Base-by-base conservation (phyloP, 2,329 filamentous ascomycete genomes). In the Pyricularia sp. region DNA sequence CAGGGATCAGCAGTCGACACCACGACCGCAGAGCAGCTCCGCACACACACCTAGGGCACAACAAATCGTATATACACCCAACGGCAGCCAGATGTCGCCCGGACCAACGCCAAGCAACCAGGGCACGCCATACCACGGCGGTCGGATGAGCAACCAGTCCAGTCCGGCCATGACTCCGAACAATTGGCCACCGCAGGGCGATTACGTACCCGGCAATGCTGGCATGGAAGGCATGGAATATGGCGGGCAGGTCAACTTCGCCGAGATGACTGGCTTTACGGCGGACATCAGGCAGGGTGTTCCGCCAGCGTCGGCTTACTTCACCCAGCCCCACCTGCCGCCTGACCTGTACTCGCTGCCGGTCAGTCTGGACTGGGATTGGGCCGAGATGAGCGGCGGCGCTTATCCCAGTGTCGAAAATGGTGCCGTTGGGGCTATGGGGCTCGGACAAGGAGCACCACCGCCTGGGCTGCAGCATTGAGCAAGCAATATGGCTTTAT, bases 261-360 rank as follows among this genome's bases (percentile, higher is more conserved):
- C 75, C 19, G 79, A 81, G 62, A 70, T 82, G 68, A 77, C 78
- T 1, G 78, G 77, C 3, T 81, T 80, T 62, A 76, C 67, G 64
- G 72, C 65, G 61, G 71, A 68, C 63, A 68, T 76, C 65, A 72
- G 73, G 65, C 67, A 71, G 7, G 68, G 70, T 7, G 72, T 72
- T n/a, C 24, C 35, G 9, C 61, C 61, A 10, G n/a, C 22, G 61
- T 26, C 53, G 22, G 72, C 72, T 3, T 62, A 71, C 8, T 92
- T 93, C 72, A 88, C 93, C 71, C 90, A 96, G 69, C 93, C 93
- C 0, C 88, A 96, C 71, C 85, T 97, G 26, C 93, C 94, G 4
- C 91, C 93, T 70, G 94, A 97, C 76, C 77, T 97, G 30, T 99
- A 94, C 86, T 89, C 93, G 74, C 88, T 97, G 84, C 93, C 93